Percentiles rank a stretch among this genome's conserved stretches.
These are phyloP conservation scores for Colletotrichum melonis DNA, from an alignment of 2,329 filamentous ascomycete species.

Conservation along the genomic window DNA sequence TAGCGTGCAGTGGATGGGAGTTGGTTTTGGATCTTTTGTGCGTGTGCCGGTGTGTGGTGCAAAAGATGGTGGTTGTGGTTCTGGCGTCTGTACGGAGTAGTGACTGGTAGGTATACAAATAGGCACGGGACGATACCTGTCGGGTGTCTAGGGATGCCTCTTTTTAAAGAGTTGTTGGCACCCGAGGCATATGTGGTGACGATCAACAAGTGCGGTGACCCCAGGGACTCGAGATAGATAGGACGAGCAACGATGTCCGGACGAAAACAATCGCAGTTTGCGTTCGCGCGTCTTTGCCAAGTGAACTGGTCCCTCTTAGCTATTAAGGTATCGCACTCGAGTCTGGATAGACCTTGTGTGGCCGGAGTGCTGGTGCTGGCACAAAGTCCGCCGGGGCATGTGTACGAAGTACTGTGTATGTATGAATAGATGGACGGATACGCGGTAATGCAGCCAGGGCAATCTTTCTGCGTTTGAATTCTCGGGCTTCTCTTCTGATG, in stretches of 20 bases:
- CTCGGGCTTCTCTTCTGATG: background rate
- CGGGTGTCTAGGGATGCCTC: background rate
- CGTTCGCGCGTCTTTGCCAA: slow-evolving; percentile 9
- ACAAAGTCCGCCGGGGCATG: background rate
- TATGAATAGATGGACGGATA: background rate
- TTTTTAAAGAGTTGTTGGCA: background rate
- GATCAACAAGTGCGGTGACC: background rate
- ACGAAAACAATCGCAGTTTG: background rate
- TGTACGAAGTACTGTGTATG: background rate
- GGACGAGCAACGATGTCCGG: slow-evolving; percentile 3
- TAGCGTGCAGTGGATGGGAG: slow-evolving; percentile 5
- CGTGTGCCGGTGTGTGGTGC: background rate
- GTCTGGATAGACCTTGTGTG: slow-evolving; percentile 1
- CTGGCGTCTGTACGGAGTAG: background rate
- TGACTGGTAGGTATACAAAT: too few species aligned
- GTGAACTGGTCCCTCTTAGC: background rate
- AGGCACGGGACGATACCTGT: background rate
- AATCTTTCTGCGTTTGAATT: background rate
- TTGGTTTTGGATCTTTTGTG: slow-evolving; percentile 5
- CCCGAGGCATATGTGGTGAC: background rate
- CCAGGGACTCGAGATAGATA: background rate
- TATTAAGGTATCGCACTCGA: background rate
- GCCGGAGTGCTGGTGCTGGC: background rate
- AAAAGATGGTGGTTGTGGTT: background rate
- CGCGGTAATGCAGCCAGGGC: background rate